Base-by-base conservation (phyloP, 805 yeast species). In the Kuraishia borneana region DNA sequence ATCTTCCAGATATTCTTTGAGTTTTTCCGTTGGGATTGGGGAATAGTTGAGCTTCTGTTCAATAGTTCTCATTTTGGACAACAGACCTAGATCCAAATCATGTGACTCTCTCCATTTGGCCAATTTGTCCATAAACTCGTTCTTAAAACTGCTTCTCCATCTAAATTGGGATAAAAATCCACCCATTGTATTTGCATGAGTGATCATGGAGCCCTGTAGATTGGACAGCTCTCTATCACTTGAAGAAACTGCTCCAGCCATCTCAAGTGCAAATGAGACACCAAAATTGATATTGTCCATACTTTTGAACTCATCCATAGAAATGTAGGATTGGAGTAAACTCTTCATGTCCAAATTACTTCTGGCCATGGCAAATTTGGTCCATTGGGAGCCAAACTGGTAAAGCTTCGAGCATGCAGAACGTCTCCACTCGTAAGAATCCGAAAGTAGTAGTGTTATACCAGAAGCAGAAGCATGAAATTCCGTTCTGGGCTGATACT, bases 231-330 rank as follows among this genome's bases (percentile, higher is more conserved):
- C 92, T 30, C 77, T 60, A 45, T 84, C 94, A 20, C 65, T 65
- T 14, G 77, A 65, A n/a, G 76, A 58, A 9, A 84, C 68, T 4
- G 70, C 53, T 3, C 92, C 85, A 1, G 95, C 94, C 77, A 85
- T 70, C 43, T 83, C 92, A 38, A 88, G 60, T 0, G 98, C 97
- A 64, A 89, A 83, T 0, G 94, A 78, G 32, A 87, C 79, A 36
- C 97, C 97, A 47, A 70, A 76, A 37, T 82, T 78, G 28, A 83
- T 68, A 23, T 50, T 33, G 31, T 43, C 39, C n/a, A 31, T 20
- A 36, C 34, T 10, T 41, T 36, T 32, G 42, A 52, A 25, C 42
- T 21, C 32, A 18, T 53, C 52, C 21, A 43, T 47, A 2, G 84
- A 67, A 3, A 87, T 72, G 47, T 89, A 92, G 1, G 80, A 63